These are phyloP conservation scores for Kurtzmaniella quercitrusa DNA, from an alignment of 1,139 yeast genomes.

Conservation along the genomic window DNA sequence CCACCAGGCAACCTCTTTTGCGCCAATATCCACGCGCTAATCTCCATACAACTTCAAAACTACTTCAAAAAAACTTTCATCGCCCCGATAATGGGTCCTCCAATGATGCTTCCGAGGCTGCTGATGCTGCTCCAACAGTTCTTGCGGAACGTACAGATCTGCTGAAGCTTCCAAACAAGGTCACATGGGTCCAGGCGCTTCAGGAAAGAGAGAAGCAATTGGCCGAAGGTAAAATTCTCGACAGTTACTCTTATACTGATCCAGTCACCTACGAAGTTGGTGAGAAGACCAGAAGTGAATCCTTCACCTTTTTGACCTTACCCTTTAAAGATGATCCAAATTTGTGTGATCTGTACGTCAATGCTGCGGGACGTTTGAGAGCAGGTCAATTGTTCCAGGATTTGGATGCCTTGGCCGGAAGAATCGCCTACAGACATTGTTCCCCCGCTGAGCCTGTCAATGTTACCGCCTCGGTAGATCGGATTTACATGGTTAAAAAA, in stretches of 20 bases:
- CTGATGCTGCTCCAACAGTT: conserved; percentile 66
- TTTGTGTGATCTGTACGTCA: conserved; percentile 82
- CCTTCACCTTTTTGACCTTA: conserved; percentile 66
- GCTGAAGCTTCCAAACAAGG: conserved; percentile 45
- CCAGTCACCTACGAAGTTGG: conserved; percentile 68
- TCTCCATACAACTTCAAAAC: neutral
- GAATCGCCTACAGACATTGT: conserved; percentile 82
- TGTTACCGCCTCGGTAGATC: conserved; percentile 91
- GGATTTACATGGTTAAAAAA: conserved; percentile 83
- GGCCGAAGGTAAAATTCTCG: conserved; percentile 66
- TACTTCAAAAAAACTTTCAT: conserved; percentile 22
- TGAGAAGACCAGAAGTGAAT: conserved; percentile 73
- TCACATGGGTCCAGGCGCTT: conserved; percentile 83
- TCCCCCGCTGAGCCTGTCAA: conserved; percentile 89
- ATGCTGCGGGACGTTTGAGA: conserved; percentile 82
- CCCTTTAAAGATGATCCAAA: conserved; percentile 84
- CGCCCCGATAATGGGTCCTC: conserved; percentile 39
- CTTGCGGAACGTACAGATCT: conserved; percentile 47
- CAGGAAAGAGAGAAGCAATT: conserved; percentile 68
- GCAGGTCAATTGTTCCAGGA: conserved; percentile 93
- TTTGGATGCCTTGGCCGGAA: conserved; percentile 83
- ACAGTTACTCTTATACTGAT: conserved; percentile 65
- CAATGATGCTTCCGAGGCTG: conserved; percentile 50
- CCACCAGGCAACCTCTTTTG: too few species aligned
- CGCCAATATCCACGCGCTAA: too few species aligned